Base-by-base conservation (phyloP, 2,329 filamentous ascomycete species). In the Tolypocladium album region DNA sequence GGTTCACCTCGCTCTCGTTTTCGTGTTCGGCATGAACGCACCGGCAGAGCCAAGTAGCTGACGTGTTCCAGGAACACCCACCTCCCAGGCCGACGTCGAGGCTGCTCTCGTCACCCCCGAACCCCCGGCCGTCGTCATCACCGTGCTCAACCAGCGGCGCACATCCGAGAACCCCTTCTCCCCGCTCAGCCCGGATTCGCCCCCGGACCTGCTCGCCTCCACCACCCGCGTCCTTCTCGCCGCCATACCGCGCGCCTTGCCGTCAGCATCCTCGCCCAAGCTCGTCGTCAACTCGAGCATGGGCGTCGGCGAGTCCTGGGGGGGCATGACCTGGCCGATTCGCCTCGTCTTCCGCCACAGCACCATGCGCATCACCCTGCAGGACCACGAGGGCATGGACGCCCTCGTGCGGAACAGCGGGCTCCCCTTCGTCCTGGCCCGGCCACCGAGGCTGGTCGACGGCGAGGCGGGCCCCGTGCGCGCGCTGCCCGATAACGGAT, bases 201-300 rank as follows among this genome's bases (percentile, higher is more conserved):
- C 78, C 0, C 71, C 72, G 0, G 71, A 75, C 3, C 69, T 83
- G n/a, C 78, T 84, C 72, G 74, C 75, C 2, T 73, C 78, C 59
- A 71, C 74, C 20, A 71, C 75, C 20, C 67, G 66, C 27, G 74
- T 76, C 53, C 63, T 75, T 3, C 63, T 76, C 15, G 62, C 68
- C 0, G 69, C 67, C 4, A 78, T 78, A 73, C 69, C 73, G 57
- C 56, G 22, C n/a, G 38, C 20, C 11, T 27, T 3, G 8, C 27
- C 45, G 45, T 7, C 24, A 20, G 24, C 45, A 4, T 31, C 45
- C 24, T 1, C 24, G 3, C 57, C 62, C 55, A 81, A 79, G 58
- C 64, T 82, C 2, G 72, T 83, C 34, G 71, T 80, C 56, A 75
- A 84, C 68, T 80, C 77, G 15, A 76, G 78, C 1, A 76, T 79